Conservation (phyloP, 1,139 yeast species). For the Candida dubliniensis region DNA sequence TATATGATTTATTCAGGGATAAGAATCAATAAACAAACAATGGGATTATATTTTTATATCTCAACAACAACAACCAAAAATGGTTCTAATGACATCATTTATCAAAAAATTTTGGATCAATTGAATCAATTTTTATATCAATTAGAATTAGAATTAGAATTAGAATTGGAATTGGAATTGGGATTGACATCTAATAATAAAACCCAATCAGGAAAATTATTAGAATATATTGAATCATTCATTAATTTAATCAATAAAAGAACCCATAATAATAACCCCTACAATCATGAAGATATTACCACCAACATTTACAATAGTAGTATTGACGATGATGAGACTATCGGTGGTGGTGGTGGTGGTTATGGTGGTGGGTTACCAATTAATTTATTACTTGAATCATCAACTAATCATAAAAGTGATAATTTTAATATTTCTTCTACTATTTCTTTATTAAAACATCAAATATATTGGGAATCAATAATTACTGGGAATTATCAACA, state of each 20-base stretch:
- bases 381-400: slow-evolving; percentile 21
- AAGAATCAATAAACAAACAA: slow-evolving; percentile 47
- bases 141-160: slow-evolving; percentile 28
- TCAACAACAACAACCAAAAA: slow-evolving; percentile 33
- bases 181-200: no score
- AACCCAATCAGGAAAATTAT: slow-evolving; percentile 23
- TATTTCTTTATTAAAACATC: slow-evolving; percentile 41
- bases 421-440: slow-evolving; percentile 22
- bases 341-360: slow-evolving; percentile 1
- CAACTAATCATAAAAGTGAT: slow-evolving; percentile 27
- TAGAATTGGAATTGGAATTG: slow-evolving; percentile 31
- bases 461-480: slow-evolving; percentile 50
- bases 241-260: slow-evolving; percentile 15
- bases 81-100: slow-evolving; percentile 30
- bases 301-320: slow-evolving; percentile 11
- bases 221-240: slow-evolving; percentile 36
- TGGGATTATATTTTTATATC: slow-evolving; percentile 52
- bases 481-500: slow-evolving; percentile 40
- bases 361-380: slow-evolving; percentile 16
- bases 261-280: no score
- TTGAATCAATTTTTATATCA: slow-evolving; percentile 47
- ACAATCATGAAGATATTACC: no score
- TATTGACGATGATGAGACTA: slow-evolving; percentile 9
- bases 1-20: slow-evolving; percentile 53
- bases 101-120: slow-evolving; percentile 34